Evolutionary conservation across 2,329 filamentous ascomycete genomes (phyloP).

Genomic region (Pestalotiopsis sp.): DNA sequence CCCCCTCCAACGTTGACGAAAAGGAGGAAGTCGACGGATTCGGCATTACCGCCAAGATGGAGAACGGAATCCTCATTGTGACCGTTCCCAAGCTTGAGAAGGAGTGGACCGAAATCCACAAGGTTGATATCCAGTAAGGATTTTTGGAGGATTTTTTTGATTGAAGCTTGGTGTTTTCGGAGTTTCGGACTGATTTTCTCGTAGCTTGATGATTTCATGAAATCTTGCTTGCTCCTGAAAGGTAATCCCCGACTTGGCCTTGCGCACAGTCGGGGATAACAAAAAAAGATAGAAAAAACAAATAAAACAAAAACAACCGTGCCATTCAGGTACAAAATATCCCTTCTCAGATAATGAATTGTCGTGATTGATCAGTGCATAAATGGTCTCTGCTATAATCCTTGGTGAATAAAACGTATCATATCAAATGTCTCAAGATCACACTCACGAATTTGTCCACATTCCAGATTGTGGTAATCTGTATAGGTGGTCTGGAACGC

Average conservation of each 20-base stretch:
- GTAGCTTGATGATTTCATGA: not conserved
- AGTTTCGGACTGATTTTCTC: not conserved
- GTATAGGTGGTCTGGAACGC: not conserved
- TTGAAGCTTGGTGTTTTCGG: not conserved
- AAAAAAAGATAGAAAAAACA: not conserved
- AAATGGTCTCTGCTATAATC: not conserved
- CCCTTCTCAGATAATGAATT: slow-evolving; percentile 11
- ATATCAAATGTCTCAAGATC: not conserved
- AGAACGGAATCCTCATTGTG: slow-evolving; percentile 77
- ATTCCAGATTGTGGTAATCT: not conserved
- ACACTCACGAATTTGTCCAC: not conserved
- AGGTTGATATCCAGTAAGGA: slow-evolving; percentile 58
- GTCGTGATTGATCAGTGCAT: slow-evolving; percentile 15
- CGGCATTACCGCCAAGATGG: slow-evolving; percentile 73
- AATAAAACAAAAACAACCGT: not conserved
- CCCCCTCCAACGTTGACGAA: slow-evolving; percentile 41
- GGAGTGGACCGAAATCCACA: slow-evolving; percentile 65
- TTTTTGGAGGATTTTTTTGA: not conserved
- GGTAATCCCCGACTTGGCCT: not conserved
- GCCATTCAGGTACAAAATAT: not conserved
- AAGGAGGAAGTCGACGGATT: slow-evolving; percentile 67
- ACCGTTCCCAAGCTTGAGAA: slow-evolving; percentile 74
- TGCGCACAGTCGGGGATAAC: not conserved
- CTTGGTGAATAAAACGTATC: slow-evolving; percentile 12
- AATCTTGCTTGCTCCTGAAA: not conserved